A percentile compares a stretch with the other conserved stretches of the same genome.
Conservation (phyloP, 805 yeast species). For the Ogataea nakhonphanomensis region DNA sequence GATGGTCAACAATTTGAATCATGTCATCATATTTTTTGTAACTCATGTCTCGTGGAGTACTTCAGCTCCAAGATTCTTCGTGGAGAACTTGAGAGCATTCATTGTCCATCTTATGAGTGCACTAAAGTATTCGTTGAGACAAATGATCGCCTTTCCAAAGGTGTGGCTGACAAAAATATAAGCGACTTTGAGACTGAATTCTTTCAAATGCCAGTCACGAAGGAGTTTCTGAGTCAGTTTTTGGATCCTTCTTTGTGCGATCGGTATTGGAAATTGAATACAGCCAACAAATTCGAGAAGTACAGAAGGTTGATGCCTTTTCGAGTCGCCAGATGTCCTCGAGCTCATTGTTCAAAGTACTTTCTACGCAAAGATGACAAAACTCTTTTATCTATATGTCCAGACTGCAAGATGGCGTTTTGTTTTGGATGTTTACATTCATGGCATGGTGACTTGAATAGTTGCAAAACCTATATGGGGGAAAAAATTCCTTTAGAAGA, state of each 20-base stretch:
- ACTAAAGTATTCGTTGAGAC: constrained; percentile 28
- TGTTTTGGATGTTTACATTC: constrained; percentile 55
- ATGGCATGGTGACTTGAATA: constrained; percentile 55
- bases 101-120: constrained; percentile 57
- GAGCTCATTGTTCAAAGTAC: constrained; percentile 41
- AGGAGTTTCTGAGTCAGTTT: constrained; percentile 29
- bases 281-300: constrained; percentile 39
- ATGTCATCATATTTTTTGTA: constrained; percentile 52
- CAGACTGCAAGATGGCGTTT: constrained; percentile 48
- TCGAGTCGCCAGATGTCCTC: constrained; percentile 50
- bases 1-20: constrained; percentile 35
- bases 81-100: constrained; percentile 49
- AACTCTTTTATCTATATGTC: constrained; percentile 47
- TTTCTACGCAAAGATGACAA: constrained; percentile 45
- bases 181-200: constrained; percentile 34
- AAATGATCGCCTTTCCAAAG: constrained; percentile 16
- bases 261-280: constrained; percentile 39
- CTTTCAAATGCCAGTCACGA: constrained; percentile 40
- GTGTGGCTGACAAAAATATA: constrained; percentile 22
- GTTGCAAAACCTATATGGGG: constrained; percentile 38
- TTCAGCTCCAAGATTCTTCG: constrained; percentile 38
- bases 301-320: constrained; percentile 44
- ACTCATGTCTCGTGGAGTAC: constrained; percentile 41
- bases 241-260: constrained; percentile 23
- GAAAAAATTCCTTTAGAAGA: constrained; percentile 38